Evolutionary conservation across 768 basidiomycete genomes (phyloP).

Genomic region (Calocybe gangraenosa): DNA sequence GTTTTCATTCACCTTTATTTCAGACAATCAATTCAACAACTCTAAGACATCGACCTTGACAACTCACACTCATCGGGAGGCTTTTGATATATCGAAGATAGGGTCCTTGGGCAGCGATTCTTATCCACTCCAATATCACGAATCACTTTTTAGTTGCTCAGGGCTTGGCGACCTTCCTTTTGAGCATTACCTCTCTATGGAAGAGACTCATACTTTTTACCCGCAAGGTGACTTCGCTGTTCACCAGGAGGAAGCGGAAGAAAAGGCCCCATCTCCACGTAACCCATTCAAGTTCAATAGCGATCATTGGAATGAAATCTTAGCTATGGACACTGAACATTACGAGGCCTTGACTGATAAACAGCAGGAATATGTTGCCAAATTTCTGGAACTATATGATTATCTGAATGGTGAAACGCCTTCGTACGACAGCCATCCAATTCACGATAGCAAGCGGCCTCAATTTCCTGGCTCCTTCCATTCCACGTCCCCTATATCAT

Average conservation of each 20-base stretch:
- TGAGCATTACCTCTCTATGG: background rate
- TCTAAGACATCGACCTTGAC: constrained; percentile 8
- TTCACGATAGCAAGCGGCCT: too few species aligned
- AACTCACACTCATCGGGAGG: background rate
- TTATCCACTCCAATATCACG: constrained; percentile 2
- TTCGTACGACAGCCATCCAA: too few species aligned
- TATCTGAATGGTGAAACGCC: background rate
- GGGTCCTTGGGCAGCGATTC: background rate
- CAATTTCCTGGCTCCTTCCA: background rate
- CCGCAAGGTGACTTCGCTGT: too few species aligned
- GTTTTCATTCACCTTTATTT: background rate
- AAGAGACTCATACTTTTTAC: too few species aligned
- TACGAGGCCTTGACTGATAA: background rate
- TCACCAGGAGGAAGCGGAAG: too few species aligned
- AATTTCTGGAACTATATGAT: background rate
- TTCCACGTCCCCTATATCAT: background rate
- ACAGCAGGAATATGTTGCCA: background rate
- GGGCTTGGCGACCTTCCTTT: background rate
- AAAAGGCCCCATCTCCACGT: background rate
- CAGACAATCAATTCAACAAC: constrained; percentile 29
- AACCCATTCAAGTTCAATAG: background rate
- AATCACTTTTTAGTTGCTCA: background rate
- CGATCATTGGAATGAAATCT: background rate
- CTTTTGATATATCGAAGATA: constrained; percentile 6
- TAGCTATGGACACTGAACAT: constrained; percentile 3